These are phyloP conservation scores for Diplotaxis tenuifolia DNA, from an alignment of 345 rosid genomes.

Conservation along the genomic window DNA sequence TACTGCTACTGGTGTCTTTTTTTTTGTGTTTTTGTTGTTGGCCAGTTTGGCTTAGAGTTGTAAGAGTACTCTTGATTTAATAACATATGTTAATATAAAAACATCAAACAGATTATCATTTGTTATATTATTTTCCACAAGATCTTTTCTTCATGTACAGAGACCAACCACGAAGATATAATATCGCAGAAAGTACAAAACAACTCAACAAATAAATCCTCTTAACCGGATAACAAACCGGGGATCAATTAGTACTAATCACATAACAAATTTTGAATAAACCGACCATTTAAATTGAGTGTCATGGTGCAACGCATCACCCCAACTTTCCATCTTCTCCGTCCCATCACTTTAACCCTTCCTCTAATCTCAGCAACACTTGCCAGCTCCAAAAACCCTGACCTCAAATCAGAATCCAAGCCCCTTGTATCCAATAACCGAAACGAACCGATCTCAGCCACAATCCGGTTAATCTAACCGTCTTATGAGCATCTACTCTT, in stretches of 20 bases:
- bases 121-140: too few species aligned
- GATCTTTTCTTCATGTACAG: too few species aligned
- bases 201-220: background rate
- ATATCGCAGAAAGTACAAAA: background rate
- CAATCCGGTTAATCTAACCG: conserved; percentile 36
- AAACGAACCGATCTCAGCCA: conserved; percentile 38
- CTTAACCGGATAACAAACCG: conserved; percentile 6
- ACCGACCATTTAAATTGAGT: conserved; percentile 24
- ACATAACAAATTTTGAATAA: conserved; percentile 34
- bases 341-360: conserved; percentile 34
- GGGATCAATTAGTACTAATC: background rate
- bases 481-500: conserved; percentile 40
- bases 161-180: too few species aligned
- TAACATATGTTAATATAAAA: too few species aligned
- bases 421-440: conserved; percentile 16
- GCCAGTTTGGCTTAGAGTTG: too few species aligned
- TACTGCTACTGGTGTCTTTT: too few species aligned
- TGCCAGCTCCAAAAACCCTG: conserved; percentile 45
- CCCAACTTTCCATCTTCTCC: conserved; percentile 10
- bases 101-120: too few species aligned
- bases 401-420: conserved; percentile 38
- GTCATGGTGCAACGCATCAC: conserved; percentile 35
- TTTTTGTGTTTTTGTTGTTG: too few species aligned
- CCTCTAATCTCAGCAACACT: conserved; percentile 47
- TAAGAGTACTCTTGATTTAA: too few species aligned